A percentile compares a stretch with the other conserved stretches of the same genome.
These are phyloP conservation scores for Suillus fuscotomentosus DNA, from an alignment of 768 basidiomycete genomes.

Conservation along the genomic window DNA sequence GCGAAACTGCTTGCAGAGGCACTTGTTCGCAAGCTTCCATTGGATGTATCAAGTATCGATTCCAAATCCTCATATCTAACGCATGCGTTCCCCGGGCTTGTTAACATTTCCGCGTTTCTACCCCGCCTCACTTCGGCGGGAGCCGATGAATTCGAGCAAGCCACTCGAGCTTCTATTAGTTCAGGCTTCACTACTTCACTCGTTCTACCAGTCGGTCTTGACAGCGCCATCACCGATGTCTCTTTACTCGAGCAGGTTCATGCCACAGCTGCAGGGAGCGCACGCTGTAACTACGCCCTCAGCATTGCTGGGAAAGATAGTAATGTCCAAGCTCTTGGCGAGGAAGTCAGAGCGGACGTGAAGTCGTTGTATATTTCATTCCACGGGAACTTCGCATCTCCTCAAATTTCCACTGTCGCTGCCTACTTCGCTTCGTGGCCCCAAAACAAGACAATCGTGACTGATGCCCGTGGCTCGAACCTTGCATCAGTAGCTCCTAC, in stretches of 20 bases:
- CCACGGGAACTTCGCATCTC: slow-evolving; percentile 43
- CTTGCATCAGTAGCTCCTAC: slow-evolving; percentile 89
- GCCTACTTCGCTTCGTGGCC: slow-evolving; percentile 92
- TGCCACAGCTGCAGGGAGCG: slow-evolving; percentile 55
- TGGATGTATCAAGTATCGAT: slow-evolving; percentile 89
- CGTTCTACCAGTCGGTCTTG: slow-evolving; percentile 69
- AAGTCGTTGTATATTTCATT: slow-evolving; percentile 89
- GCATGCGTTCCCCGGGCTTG: slow-evolving; percentile 85
- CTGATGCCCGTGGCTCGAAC: slow-evolving; percentile 89
- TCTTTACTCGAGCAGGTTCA: slow-evolving; percentile 68
- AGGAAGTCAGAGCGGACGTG: slow-evolving; percentile 75
- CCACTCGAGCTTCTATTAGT: slow-evolving; percentile 79
- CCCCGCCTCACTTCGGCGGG: slow-evolving; percentile 56
- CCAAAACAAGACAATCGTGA: slow-evolving; percentile 86
- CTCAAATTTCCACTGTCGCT: slow-evolving; percentile 73
- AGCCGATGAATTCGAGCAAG: slow-evolving; percentile 55
- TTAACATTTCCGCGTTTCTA: slow-evolving; percentile 87
- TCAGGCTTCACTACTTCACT: slow-evolving; percentile 89
- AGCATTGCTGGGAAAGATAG: slow-evolving; percentile 70
- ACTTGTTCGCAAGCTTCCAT: slow-evolving; percentile 81
- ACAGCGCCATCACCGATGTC: slow-evolving; percentile 64
- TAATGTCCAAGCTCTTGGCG: slow-evolving; percentile 64
- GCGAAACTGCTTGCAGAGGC: slow-evolving; percentile 97
- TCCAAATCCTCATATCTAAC: slow-evolving; percentile 93
- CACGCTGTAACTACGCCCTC: slow-evolving; percentile 88